Evolutionary conservation across 306 rosid genomes (phyloP), one percentile per base, ranked within the genome.

Genomic region (Amphicarpaea edgeworthii): DNA sequence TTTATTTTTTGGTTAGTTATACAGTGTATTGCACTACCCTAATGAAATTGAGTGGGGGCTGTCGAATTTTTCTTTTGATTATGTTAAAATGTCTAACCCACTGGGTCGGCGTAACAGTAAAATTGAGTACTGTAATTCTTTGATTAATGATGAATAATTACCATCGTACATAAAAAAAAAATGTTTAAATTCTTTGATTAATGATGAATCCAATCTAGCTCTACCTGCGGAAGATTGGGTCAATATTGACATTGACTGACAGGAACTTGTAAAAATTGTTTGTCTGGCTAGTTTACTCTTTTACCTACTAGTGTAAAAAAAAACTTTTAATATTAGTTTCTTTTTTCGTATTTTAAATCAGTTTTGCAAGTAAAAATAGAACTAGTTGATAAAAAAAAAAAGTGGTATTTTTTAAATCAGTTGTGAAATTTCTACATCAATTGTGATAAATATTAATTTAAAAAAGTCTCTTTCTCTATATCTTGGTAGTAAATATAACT

Each of bases 181-280:
- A 11, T 58, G 64, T 24, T 15, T 76, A 41, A 17, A 20, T 54
- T 60, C 4, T 51, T 23, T 57, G 43, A 51, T 41, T 4, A 17
- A 12, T 40, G 58, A 26, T 41, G 58, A 26, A 40, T 60, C 42
- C 20, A 60, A 12, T 58, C 5, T 60, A 28, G 12, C 37, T 55
- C 6, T 24, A 55, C 37, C 2, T 15, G 15, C 43, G n/a, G 7
- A n/a, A 45, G 26, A 32, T 15, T 24, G 17, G 37, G 26, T 45
- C 69, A 49, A 78, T 47, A 38, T 70, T 12, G 37, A 12, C 63
- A 57, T 57, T 37, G 38, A 16, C 32, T 60, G 16, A 49, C 20
- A 17, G 14, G 34, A 46, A 70, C 32, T 26, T 37, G 0, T 11
- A 40, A 12, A 12, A 9, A 26, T 12, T 68, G 32, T 10, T 20